Evolutionary conservation across 208 protist genomes (phyloP).

Genomic region (Leishmania turanica): DNA sequence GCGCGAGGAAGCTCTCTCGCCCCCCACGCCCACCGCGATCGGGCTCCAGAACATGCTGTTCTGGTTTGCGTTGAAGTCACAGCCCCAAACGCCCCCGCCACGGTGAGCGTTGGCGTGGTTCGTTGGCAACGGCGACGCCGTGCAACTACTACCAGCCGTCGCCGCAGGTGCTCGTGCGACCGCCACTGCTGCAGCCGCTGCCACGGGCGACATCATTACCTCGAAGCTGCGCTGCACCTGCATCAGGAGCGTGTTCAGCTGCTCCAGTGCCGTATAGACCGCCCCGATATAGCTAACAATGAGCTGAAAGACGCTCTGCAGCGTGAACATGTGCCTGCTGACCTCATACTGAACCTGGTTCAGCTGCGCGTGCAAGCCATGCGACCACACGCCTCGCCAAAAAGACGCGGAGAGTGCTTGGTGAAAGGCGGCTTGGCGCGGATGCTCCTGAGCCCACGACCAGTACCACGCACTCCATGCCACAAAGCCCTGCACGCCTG

Average conservation of each 20-base stretch:
- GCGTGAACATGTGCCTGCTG: slow-evolving; percentile 46
- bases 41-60: slow-evolving; percentile 28
- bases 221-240: slow-evolving; percentile 42
- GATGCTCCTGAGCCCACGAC: slow-evolving; percentile 68
- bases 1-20: slow-evolving; percentile 2
- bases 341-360: slow-evolving; percentile 32
- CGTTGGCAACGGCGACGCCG: not conserved
- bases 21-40: not conserved
- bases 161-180: not conserved
- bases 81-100: not conserved
- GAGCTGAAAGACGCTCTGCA: slow-evolving; percentile 51
- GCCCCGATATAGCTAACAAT: slow-evolving; percentile 65
- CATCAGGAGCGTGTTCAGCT: slow-evolving; percentile 43
- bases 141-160: not conserved
- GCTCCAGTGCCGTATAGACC: slow-evolving; percentile 45
- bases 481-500: slow-evolving; percentile 49
- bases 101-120: not conserved
- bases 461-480: slow-evolving; percentile 75
- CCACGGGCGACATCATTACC: slow-evolving; percentile 30
- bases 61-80: slow-evolving; percentile 11
- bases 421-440: slow-evolving; percentile 43
- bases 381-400: slow-evolving; percentile 39
- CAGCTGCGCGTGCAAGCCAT: slow-evolving; percentile 21
- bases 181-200: slow-evolving; percentile 24
- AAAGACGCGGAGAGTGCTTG: slow-evolving; percentile 40